Conservation (phyloP, 2,329 filamentous ascomycete species). For the Colletotrichum godetiae region DNA sequence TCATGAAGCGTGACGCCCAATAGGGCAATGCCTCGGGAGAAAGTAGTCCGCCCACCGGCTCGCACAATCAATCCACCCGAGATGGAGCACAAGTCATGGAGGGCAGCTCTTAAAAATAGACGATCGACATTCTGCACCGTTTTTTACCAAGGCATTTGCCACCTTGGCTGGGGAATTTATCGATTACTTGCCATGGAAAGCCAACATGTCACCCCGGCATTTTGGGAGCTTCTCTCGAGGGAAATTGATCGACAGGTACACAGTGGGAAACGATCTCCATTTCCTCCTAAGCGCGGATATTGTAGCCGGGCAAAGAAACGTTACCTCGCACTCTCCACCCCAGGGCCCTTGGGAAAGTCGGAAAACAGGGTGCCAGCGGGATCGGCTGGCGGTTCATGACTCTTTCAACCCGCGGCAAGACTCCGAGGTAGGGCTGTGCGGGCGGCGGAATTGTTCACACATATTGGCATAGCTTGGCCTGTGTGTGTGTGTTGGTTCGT, state of each 20-base stretch:
- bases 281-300: background rate
- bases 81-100: background rate
- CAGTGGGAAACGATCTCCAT: background rate
- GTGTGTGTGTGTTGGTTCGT: background rate
- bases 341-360: constrained; percentile 4
- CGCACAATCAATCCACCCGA: background rate
- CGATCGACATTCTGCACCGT: constrained; percentile 17
- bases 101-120: constrained; percentile 6
- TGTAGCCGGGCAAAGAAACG: background rate
- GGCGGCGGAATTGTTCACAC: background rate
- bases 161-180: constrained; percentile 17
- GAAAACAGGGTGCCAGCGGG: constrained; percentile 24
- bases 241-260: constrained; percentile 27
- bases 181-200: constrained; percentile 8
- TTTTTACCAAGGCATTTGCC: background rate
- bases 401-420: constrained; percentile 25
- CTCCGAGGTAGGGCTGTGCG: constrained; percentile 26
- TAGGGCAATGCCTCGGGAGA: background rate
- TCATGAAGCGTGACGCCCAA: background rate
- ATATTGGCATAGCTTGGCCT: background rate
- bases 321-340: background rate
- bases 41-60: background rate
- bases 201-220: background rate
- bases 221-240: background rate
- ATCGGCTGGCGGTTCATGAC: constrained; percentile 29